phyloP scores from a whole-genome alignment of 2,329 filamentous ascomycete genomes.

The Periconia digitata region DNA sequence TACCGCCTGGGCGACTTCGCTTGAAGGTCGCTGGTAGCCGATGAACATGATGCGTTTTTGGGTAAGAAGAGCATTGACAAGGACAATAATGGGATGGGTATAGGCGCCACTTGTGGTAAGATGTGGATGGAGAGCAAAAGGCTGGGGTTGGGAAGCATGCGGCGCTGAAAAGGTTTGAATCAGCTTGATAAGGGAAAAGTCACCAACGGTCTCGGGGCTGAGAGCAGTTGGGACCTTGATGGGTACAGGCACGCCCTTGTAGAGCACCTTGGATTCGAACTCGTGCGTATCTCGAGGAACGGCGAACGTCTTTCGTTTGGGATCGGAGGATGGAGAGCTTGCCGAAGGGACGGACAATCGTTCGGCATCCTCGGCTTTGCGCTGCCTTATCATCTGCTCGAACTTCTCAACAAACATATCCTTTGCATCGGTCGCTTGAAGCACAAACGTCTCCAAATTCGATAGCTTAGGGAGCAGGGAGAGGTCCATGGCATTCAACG shows the following conservation, averaged over 20 bases:
- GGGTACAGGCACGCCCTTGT: slow-evolving; percentile 94
- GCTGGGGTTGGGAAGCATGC: slow-evolving; percentile 79
- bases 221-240: slow-evolving; percentile 94
- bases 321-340: slow-evolving; percentile 42
- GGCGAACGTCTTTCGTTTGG: slow-evolving; percentile 64
- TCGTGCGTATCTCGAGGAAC: slow-evolving; percentile 95
- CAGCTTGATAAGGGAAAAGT: slow-evolving; percentile 96
- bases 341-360: slow-evolving; percentile 30
- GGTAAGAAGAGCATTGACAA: slow-evolving; percentile 91
- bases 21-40: slow-evolving; percentile 91
- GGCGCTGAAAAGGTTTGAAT: slow-evolving; percentile 90
- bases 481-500: slow-evolving; percentile 95
- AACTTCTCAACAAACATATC: slow-evolving; percentile 98
- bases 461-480: slow-evolving; percentile 88
- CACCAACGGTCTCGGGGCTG: slow-evolving; percentile 92
- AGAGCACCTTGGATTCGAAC: slow-evolving; percentile 92
- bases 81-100: slow-evolving; percentile 92
- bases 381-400: slow-evolving; percentile 86
- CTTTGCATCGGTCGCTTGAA: slow-evolving; percentile 89
- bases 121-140: slow-evolving; percentile 85
- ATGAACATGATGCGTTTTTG: slow-evolving; percentile 97
- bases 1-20: slow-evolving; percentile 96
- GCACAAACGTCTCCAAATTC: slow-evolving; percentile 77
- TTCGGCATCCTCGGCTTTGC: slow-evolving; percentile 65
- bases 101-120: slow-evolving; percentile 86